Evolutionary conservation across 2,329 filamentous ascomycete genomes (phyloP).

Genomic region (Dothideomycetidae sp.): DNA sequence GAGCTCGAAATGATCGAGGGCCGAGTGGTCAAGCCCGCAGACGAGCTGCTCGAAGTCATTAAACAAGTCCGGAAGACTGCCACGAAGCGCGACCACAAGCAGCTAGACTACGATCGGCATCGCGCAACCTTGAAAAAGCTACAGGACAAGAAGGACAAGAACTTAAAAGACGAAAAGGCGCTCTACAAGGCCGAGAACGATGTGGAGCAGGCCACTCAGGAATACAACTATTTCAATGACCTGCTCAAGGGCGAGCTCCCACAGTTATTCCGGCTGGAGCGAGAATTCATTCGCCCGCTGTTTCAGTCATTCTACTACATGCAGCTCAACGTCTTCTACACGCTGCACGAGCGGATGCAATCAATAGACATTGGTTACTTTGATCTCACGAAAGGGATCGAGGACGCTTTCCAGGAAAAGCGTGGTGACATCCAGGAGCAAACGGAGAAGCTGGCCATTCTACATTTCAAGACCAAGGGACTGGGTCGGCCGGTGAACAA

Average conservation of each 20-base stretch:
- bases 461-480: slow-evolving; percentile 77
- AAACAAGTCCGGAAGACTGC: slow-evolving; percentile 85
- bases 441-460: slow-evolving; percentile 71
- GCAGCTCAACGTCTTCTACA: slow-evolving; percentile 99
- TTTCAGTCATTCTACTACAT: slow-evolving; percentile 99
- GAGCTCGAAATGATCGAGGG: slow-evolving; percentile 97
- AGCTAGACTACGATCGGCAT: slow-evolving; percentile 89
- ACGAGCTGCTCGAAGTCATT: slow-evolving; percentile 86
- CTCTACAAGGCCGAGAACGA: slow-evolving; percentile 92
- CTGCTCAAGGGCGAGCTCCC: slow-evolving; percentile 91
- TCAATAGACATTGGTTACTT: slow-evolving; percentile 95
- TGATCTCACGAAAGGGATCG: slow-evolving; percentile 76
- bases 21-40: slow-evolving; percentile 78
- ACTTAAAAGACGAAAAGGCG: slow-evolving; percentile 91
- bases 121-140: slow-evolving; percentile 76
- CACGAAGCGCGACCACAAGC: slow-evolving; percentile 88
- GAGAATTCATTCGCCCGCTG: slow-evolving; percentile 87
- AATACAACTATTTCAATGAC: slow-evolving; percentile 97
- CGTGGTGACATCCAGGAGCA: slow-evolving; percentile 75
- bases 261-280: slow-evolving; percentile 76
- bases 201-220: slow-evolving; percentile 78
- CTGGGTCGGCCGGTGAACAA: slow-evolving; percentile 18
- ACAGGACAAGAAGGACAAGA: slow-evolving; percentile 95
- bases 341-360: slow-evolving; percentile 96
- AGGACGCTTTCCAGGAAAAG: slow-evolving; percentile 81